Conservation (phyloP, 257 asterid genomes). For the Solanum megistacrolobum region DNA sequence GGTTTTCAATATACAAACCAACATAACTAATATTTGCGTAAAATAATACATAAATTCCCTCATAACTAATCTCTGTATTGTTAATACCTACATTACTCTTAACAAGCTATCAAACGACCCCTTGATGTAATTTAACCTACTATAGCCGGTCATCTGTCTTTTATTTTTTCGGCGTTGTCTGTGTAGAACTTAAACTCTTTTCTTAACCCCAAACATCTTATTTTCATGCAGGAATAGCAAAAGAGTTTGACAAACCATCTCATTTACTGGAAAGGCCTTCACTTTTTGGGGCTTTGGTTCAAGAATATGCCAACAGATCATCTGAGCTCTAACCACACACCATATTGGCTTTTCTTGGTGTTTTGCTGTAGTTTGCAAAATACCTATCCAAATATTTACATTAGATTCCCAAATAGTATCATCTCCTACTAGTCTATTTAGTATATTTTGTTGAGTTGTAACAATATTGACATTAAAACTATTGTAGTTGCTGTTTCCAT, state of each 20-base stretch:
- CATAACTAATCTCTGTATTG: not conserved
- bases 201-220: not conserved
- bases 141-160: not conserved
- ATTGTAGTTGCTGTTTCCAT: not conserved
- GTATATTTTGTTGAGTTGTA: not conserved
- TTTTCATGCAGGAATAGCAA: constrained; percentile 48
- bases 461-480: not conserved
- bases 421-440: not conserved
- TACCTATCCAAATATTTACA: not conserved
- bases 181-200: not conserved
- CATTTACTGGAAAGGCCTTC: constrained; percentile 71
- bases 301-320: constrained; percentile 87
- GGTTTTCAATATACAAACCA: not conserved
- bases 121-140: not conserved
- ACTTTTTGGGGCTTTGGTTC: constrained; percentile 88
- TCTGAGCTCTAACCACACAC: constrained; percentile 40
- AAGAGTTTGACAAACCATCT: constrained; percentile 69
- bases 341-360: not conserved
- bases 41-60: not conserved
- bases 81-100: not conserved
- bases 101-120: not conserved
- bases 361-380: not conserved
- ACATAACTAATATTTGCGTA: not conserved
- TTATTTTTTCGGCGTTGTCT: not conserved
- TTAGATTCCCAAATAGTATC: not conserved